These are phyloP conservation scores for Trichothecium sympodiale DNA, from an alignment of 2,329 filamentous ascomycete genomes.

Conservation along the genomic window DNA sequence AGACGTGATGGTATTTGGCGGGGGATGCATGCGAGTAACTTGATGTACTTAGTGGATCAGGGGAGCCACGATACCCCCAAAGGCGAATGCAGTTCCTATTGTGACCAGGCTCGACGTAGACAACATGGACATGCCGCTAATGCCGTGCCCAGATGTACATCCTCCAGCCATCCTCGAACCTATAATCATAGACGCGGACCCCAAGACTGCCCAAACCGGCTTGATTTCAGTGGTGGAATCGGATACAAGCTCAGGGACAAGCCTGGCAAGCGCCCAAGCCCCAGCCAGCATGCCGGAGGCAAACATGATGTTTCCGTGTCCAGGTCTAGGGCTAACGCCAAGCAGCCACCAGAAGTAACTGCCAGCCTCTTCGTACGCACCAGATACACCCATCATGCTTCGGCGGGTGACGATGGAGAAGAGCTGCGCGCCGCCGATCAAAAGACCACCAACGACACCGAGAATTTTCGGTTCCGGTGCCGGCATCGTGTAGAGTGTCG, in stretches of 20 bases:
- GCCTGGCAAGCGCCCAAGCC: constrained; percentile 25
- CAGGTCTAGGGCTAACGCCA: constrained; percentile 3
- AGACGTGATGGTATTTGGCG: neutral
- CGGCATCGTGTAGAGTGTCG: constrained; percentile 19
- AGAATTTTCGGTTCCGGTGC: constrained; percentile 22
- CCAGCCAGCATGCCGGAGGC: constrained; percentile 38
- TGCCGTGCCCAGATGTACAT: constrained; percentile 59
- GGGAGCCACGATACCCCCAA: constrained; percentile 21
- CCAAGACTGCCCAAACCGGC: constrained; percentile 30
- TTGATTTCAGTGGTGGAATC: constrained; percentile 18
- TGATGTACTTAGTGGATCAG: neutral
- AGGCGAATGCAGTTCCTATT: constrained; percentile 45
- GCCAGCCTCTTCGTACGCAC: constrained; percentile 50
- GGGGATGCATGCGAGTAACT: neutral
- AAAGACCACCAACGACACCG: constrained; percentile 42
- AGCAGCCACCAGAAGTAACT: constrained; percentile 36
- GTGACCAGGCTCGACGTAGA: constrained; percentile 52
- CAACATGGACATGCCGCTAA: constrained; percentile 54
- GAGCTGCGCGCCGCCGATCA: constrained; percentile 48
- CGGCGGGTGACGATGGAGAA: constrained; percentile 41
- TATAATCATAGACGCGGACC: constrained; percentile 46
- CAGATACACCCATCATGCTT: constrained; percentile 48
- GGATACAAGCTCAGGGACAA: constrained; percentile 18
- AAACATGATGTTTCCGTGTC: constrained; percentile 32
- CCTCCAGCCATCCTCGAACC: constrained; percentile 53